A percentile compares a stretch with the other conserved stretches of the same genome.
Evolutionary conservation across 805 yeast genomes (phyloP).

Genomic region (Yarrowia bubula): DNA sequence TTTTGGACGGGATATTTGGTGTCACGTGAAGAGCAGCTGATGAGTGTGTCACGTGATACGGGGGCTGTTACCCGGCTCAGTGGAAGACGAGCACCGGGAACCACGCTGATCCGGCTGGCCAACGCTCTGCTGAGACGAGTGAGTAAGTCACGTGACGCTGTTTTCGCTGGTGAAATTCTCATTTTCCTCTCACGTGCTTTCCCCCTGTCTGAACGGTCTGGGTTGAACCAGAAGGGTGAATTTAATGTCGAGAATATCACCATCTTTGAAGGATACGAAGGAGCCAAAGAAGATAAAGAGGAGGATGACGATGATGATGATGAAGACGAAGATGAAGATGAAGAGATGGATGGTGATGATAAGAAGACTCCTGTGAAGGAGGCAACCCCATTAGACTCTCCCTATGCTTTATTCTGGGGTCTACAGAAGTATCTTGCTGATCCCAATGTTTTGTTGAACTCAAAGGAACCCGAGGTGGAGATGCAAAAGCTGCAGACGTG

Average conservation of each 20-base stretch:
- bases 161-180: conserved; percentile 40
- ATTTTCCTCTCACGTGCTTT: conserved; percentile 41
- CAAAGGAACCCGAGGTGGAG: conserved; percentile 19
- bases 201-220: conserved; percentile 41
- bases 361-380: not conserved
- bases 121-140: conserved; percentile 39
- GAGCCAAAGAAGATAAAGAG: not conserved
- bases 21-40: conserved; percentile 32
- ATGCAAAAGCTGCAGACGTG: conserved; percentile 3
- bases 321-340: conserved; percentile 27
- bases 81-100: conserved; percentile 40
- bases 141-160: conserved; percentile 38
- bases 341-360: not conserved
- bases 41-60: not conserved
- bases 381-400: not conserved
- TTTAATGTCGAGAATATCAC: conserved; percentile 40
- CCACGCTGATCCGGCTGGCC: conserved; percentile 39
- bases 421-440: conserved; percentile 37
- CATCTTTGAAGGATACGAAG: conserved; percentile 31
- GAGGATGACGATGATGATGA: conserved; percentile 25
- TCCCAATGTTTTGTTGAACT: conserved; percentile 32
- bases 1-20: conserved; percentile 40
- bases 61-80: conserved; percentile 31
- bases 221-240: conserved; percentile 40
- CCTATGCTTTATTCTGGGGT: conserved; percentile 38